A percentile compares a stretch with the other conserved stretches of the same genome.
Evolutionary conservation across 805 yeast species (phyloP).

Genomic region (Nakazawaea sp.): DNA sequence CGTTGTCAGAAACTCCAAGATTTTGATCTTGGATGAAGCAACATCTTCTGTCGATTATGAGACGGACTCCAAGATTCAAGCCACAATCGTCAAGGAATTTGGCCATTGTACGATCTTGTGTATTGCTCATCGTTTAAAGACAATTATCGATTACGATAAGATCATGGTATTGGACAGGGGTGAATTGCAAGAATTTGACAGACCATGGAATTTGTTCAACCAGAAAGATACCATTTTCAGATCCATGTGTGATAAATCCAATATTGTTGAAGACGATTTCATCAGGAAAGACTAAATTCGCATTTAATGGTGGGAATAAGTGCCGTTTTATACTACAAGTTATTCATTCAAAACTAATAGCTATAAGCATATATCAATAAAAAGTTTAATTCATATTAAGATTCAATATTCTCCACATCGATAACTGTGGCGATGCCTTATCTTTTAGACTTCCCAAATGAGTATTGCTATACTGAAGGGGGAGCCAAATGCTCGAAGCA

Average conservation of each 20-base stretch:
- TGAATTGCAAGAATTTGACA: slow-evolving; percentile 43
- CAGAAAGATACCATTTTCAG: slow-evolving; percentile 36
- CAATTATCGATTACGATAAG: slow-evolving; percentile 53
- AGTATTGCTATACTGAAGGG: too few species aligned
- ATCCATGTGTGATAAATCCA: slow-evolving; percentile 44
- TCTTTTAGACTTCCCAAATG: too few species aligned
- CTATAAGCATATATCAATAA: too few species aligned
- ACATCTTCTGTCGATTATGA: slow-evolving; percentile 72
- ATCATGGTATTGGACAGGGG: slow-evolving; percentile 58
- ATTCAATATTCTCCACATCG: too few species aligned
- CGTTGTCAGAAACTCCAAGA: slow-evolving; percentile 52
- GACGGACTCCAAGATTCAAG: slow-evolving; percentile 60
- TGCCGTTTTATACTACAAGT: too few species aligned
- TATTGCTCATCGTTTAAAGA: slow-evolving; percentile 65
- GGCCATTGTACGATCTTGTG: slow-evolving; percentile 59
- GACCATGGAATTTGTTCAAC: slow-evolving; percentile 40
- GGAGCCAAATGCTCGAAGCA: too few species aligned
- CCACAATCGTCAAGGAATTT: slow-evolving; percentile 52
- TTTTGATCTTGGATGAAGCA: slow-evolving; percentile 68
- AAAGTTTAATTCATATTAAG: too few species aligned
- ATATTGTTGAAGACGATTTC: slow-evolving; percentile 34
- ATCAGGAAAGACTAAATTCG: neutral
- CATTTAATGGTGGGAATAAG: too few species aligned
- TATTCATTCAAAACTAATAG: too few species aligned
- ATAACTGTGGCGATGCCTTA: too few species aligned